These are phyloP conservation scores for Aureobasidium sp. DNA, from an alignment of 2,329 filamentous ascomycete genomes.

Conservation along the genomic window DNA sequence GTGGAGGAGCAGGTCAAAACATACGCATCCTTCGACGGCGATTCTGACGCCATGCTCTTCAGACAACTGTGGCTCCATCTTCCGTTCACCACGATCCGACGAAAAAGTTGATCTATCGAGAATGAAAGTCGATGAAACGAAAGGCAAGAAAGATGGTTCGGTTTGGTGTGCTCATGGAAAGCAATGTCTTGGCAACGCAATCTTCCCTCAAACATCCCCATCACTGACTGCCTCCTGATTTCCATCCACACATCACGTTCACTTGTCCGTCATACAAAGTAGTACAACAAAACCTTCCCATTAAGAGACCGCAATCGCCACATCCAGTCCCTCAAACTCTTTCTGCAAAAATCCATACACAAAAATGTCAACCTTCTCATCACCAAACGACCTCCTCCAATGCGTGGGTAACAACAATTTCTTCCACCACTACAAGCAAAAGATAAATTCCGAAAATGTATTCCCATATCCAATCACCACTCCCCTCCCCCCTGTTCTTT, in stretches of 20 bases:
- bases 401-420: background rate
- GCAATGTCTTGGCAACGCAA: slow-evolving; percentile 6
- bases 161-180: background rate
- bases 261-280: background rate
- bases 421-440: slow-evolving; percentile 2
- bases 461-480: too few relatives aligned
- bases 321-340: too few relatives aligned
- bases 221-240: background rate
- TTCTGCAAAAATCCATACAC: too few relatives aligned
- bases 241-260: background rate
- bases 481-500: background rate
- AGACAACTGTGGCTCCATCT: slow-evolving; percentile 1
- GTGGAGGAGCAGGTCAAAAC: slow-evolving; percentile 24
- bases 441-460: slow-evolving; percentile 2
- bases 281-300: too few relatives aligned
- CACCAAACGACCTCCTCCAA: slow-evolving; percentile 2
- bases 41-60: slow-evolving; percentile 52
- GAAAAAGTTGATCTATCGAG: background rate
- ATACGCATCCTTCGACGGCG: slow-evolving; percentile 79
- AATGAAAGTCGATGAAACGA: background rate
- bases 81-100: background rate
- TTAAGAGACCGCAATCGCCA: too few relatives aligned
- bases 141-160: background rate
- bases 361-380: background rate
- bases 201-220: background rate